Percentiles rank a stretch among this genome's conserved stretches.
These are phyloP conservation scores for Pseudocercospora pini-densiflorae DNA, from an alignment of 2,329 filamentous ascomycete genomes.

Conservation along the genomic window DNA sequence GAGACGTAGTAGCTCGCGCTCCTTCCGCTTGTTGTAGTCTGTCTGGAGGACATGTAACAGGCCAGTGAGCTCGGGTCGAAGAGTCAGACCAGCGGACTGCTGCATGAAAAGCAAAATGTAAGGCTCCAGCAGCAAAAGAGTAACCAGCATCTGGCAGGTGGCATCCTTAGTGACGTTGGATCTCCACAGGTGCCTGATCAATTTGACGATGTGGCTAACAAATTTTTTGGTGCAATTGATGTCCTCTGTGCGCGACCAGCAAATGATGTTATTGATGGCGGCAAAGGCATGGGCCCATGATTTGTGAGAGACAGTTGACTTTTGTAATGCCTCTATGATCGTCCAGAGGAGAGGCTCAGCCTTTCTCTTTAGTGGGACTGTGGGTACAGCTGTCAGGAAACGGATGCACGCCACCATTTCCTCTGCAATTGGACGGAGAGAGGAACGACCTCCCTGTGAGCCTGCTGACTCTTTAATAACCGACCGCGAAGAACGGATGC, in stretches of 20 bases:
- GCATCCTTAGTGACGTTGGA: slow-evolving; percentile 62
- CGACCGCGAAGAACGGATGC: slow-evolving; percentile 34
- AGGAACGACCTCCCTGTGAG: slow-evolving; percentile 31
- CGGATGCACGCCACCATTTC: slow-evolving; percentile 38
- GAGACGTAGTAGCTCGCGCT: slow-evolving; percentile 75
- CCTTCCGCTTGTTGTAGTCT: slow-evolving; percentile 76
- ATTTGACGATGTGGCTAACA: slow-evolving; percentile 66
- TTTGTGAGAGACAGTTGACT: slow-evolving; percentile 24
- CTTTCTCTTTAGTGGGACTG: slow-evolving; percentile 33
- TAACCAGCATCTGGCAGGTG: slow-evolving; percentile 66
- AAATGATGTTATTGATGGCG: slow-evolving; percentile 73
- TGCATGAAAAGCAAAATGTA: slow-evolving; percentile 45
- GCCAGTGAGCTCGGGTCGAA: slow-evolving; percentile 58
- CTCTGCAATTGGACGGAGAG: slow-evolving; percentile 33
- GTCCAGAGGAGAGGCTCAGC: slow-evolving; percentile 25
- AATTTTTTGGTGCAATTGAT: slow-evolving; percentile 64
- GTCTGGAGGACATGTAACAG: slow-evolving; percentile 72
- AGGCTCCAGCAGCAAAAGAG: slow-evolving; percentile 64
- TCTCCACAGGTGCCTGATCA: slow-evolving; percentile 76
- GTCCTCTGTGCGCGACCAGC: slow-evolving; percentile 70
- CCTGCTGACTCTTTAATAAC: slow-evolving; percentile 27
- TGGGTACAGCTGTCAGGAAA: slow-evolving; percentile 37
- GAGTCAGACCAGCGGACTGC: slow-evolving; percentile 20
- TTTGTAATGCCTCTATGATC: slow-evolving; percentile 58
- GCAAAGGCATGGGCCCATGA: slow-evolving; percentile 75